A percentile compares a stretch with the other conserved stretches of the same genome.
phyloP scores from a whole-genome alignment of 2,329 filamentous ascomycete species.

The Helicocarpus griseus region DNA sequence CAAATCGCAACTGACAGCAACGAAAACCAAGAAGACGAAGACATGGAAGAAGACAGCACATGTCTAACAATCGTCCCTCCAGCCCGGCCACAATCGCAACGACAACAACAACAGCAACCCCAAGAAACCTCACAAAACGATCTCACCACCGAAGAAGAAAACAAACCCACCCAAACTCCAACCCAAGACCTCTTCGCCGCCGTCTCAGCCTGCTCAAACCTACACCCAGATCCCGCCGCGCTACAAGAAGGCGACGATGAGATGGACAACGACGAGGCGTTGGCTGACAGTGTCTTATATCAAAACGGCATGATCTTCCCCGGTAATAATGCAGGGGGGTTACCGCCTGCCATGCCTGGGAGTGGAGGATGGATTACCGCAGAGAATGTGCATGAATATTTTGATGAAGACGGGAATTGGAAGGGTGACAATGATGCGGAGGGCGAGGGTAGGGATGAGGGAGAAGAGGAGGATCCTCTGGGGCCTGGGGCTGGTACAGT shows the following conservation, averaged over 20 bases:
- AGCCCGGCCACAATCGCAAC: conserved; percentile 5
- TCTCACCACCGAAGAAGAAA: conserved; percentile 12
- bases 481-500: conserved; percentile 33
- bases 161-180: conserved; percentile 26
- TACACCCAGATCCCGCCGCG: conserved; percentile 37
- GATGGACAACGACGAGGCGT: conserved; percentile 14
- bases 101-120: conserved; percentile 6
- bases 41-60: conserved; percentile 33
- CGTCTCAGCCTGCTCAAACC: conserved; percentile 39
- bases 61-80: conserved; percentile 36
- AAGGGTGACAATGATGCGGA: conserved; percentile 55
- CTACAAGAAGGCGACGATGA: conserved; percentile 20
- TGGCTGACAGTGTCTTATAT: conserved; percentile 19
- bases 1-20: conserved; percentile 31
- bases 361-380: conserved; percentile 60
- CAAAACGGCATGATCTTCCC: conserved; percentile 29
- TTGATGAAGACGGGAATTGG: conserved; percentile 74
- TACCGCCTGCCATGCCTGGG: conserved; percentile 39
- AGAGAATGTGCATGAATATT: conserved; percentile 78
- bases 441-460: conserved; percentile 52
- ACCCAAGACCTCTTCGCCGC: conserved; percentile 35
- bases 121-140: not conserved
- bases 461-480: conserved; percentile 45
- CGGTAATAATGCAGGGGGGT: conserved; percentile 25
- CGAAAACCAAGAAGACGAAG: conserved; percentile 21